Evolutionary conservation across 2,329 filamentous ascomycete species (phyloP), one percentile per base, ranked within the genome.

Genomic region (Epichloe baconii): DNA sequence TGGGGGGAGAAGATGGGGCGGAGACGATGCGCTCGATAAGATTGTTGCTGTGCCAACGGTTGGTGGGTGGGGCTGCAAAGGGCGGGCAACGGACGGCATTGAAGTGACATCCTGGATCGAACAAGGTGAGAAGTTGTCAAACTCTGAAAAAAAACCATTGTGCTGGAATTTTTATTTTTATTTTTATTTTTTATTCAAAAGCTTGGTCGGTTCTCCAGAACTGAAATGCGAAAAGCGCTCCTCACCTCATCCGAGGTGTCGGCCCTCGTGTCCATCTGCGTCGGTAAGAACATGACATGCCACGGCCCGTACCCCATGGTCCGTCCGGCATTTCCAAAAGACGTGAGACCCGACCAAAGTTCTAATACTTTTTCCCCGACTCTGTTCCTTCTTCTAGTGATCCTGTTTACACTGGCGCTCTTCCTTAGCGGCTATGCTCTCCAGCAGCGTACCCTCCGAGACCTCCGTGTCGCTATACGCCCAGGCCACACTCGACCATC

Each of bases 361-460:
- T 17, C n/a, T 40, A 11, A 5, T 8, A 1, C 0, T 36, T 58
- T 60, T 59, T 60, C 59, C 58, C 58, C 56, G 49, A 37, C n/a
- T 36, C 19, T 37, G 3, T 12, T 19, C 31, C 41, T 10, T 37
- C 4, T 21, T 21, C 15, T 53, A 83, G 85, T 95, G 53, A 71
- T 87, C 56, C 65, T 86, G 26, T 95, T 88, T 68, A 95, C 89
- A 3, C 67, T 83, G 38, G 79, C 89, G 4, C 80, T 96, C 26
- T 96, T 96, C 66, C 74, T 95, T 35, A 88, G 86, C 48, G 90
- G 90, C 61, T 95, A 94, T 66, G 78, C 83, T 3, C 77, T 95
- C 49, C 90, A 96, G 62, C 90, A 96, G 67, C 81, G 88, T 59
- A 93, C 88, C 0, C 79, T 95, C 4, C 79, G 78, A 55, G 83